phyloP scores from a whole-genome alignment of 2,329 filamentous ascomycete genomes.

The Colletotrichum echinochloae region DNA sequence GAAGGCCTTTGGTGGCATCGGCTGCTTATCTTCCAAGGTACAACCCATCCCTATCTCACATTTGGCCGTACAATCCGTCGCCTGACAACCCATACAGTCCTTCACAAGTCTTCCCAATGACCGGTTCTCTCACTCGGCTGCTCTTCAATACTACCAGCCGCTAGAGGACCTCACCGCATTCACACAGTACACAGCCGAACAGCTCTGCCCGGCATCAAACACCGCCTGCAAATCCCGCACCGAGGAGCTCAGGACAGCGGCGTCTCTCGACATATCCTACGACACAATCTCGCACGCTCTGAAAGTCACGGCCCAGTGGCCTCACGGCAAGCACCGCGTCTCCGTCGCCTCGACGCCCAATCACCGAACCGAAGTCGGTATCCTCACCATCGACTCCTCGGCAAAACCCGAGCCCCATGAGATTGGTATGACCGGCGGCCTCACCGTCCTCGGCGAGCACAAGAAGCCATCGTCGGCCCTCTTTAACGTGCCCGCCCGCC shows the following conservation, averaged over 20 bases:
- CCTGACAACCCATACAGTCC: constrained; percentile 51
- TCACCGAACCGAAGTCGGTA: constrained; percentile 81
- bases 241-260: constrained; percentile 61
- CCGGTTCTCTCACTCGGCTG: constrained; percentile 54
- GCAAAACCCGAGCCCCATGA: constrained; percentile 75
- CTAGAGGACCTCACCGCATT: constrained; percentile 69
- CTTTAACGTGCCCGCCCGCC: constrained; percentile 86
- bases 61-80: not conserved
- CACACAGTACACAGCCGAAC: constrained; percentile 62
- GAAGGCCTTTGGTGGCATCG: constrained; percentile 66
- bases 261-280: constrained; percentile 81
- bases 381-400: constrained; percentile 75
- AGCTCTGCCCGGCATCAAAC: constrained; percentile 62
- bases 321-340: constrained; percentile 56
- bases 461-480: constrained; percentile 78
- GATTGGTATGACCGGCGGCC: constrained; percentile 80
- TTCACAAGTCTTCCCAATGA: constrained; percentile 69
- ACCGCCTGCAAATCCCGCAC: constrained; percentile 63
- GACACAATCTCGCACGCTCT: constrained; percentile 75
- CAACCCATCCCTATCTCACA: not conserved
- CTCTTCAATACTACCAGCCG: constrained; percentile 77
- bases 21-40: constrained; percentile 58
- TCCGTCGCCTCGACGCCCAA: constrained; percentile 54
- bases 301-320: constrained; percentile 75
- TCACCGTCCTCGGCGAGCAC: constrained; percentile 83